These are phyloP conservation scores for Diaporthe humulicola DNA, from an alignment of 2,329 filamentous ascomycete species.

Conservation along the genomic window DNA sequence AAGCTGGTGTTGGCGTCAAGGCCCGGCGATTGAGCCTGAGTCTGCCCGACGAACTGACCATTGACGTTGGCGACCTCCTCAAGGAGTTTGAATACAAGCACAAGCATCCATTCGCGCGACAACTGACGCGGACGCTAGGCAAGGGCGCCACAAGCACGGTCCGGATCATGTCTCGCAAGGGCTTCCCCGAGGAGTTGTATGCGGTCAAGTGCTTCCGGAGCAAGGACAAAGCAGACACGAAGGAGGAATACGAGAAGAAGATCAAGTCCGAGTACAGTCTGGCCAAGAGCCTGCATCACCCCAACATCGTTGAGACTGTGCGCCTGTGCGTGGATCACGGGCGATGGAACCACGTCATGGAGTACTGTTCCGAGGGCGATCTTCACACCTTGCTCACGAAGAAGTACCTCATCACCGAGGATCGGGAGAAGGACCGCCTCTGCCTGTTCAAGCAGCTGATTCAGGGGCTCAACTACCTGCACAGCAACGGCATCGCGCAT, in stretches of 20 bases:
- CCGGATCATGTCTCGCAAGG: slow-evolving; percentile 82
- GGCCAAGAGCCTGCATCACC: slow-evolving; percentile 85
- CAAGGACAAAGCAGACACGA: slow-evolving; percentile 76
- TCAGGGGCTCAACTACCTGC: slow-evolving; percentile 85
- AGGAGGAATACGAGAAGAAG: slow-evolving; percentile 85
- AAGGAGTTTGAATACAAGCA: slow-evolving; percentile 79
- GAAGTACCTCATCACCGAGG: slow-evolving; percentile 74
- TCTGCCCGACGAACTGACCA: slow-evolving; percentile 79
- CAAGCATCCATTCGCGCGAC: slow-evolving; percentile 72
- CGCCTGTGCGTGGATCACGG: slow-evolving; percentile 80
- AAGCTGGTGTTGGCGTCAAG: slow-evolving; percentile 81
- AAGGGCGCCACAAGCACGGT: slow-evolving; percentile 88
- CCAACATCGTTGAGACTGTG: slow-evolving; percentile 87
- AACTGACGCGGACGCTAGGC: slow-evolving; percentile 81
- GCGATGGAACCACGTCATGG: slow-evolving; percentile 93
- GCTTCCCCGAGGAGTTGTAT: slow-evolving; percentile 74
- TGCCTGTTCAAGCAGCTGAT: slow-evolving; percentile 93
- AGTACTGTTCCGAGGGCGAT: slow-evolving; percentile 88
- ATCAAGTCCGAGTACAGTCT: slow-evolving; percentile 94
- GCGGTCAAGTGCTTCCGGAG: slow-evolving; percentile 91
- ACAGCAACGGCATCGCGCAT: slow-evolving; percentile 87
- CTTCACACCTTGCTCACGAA: slow-evolving; percentile 81
- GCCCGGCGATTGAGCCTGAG: slow-evolving; percentile 82
- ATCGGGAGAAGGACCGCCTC: slow-evolving; percentile 76
- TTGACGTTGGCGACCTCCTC: slow-evolving; percentile 77